Evolutionary conservation across 2,329 filamentous ascomycete species (phyloP), one percentile per base, ranked within the genome.

Genomic region (Fusarium goolgardi): DNA sequence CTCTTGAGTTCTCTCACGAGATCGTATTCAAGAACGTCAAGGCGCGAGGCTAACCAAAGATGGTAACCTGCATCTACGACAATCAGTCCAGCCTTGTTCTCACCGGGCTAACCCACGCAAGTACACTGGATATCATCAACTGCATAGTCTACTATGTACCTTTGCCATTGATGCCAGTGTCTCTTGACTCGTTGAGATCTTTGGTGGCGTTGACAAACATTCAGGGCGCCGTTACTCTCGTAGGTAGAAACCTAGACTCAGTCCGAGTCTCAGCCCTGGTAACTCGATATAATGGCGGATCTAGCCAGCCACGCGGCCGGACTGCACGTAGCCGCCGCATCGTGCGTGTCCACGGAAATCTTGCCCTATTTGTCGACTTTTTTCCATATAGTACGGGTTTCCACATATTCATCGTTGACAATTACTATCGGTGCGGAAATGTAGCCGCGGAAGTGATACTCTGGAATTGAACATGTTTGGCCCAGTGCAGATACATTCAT

Each of bases 261-360:
- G 13, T 40, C 8, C n/a, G 11, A 45, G 25, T 63, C 44, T 56
- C 15, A 43, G 27, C 50, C 58, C 46, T 56, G 50, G 40, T 20
- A 39, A 46, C 45, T 59, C 47, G 37, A 62, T 44, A 51, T 59
- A 35, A 52, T 27, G 25, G 51, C 41, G 58, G 63, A 62, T 71
- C 66, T 70, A 56, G 56, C 50, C 47, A 71, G 43, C 41, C 63
- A 70, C 56, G 59, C 56, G 66, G 56, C 29, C 47, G 32, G 20
- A 40, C 43, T 71, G 66, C 56, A 67, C 34, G 55, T 31, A 58
- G 41, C 69, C 66, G 44, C 29, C 35, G 40, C 32, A 53, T 55
- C 43, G 32, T 35, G n/a, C 46, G 31, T 31, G 3, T 16, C 16
- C 39, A 45, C 34, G 37, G 41, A 16, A 44, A 50, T n/a, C 18